Evolutionary conservation across 345 rosid species (phyloP), one percentile per base, ranked within the genome.

Genomic region (Salix brachista): DNA sequence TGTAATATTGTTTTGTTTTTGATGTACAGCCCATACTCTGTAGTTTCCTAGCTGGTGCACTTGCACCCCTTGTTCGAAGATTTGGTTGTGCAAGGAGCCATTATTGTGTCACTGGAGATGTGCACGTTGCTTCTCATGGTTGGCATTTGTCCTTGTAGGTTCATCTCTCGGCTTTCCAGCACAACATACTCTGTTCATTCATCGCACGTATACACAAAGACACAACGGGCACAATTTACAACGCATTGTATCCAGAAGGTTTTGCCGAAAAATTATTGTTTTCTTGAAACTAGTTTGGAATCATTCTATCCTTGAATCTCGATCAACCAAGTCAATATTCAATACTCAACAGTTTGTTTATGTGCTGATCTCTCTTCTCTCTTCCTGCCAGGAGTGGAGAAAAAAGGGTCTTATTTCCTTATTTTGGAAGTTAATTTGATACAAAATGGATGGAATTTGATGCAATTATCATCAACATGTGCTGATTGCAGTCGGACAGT

Each of bases 81-180:
- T 14, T 58, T 30, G 46, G 69, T 67, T 81, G 28, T 46, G 18
- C 18, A 70, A 71, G 52, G 41, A 52, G 60, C 32, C 52, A 78
- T 23, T 76, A 74, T 69, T 69, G 71, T 81, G 81, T 67, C 66
- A 61, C 78, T 68, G 70, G 52, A 74, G 69, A 54, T 73, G 70
- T 76, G 46, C 69, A 23, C 75, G 77, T 79, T 79, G 75, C 52
- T 78, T 28, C 72, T 79, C 67, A 28, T 79, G 78, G 86, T 84
- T 88, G 89, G 83, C 88, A 82, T 84, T 81, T 86, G 87, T 83
- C 85, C 75, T 84, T 83, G 85, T 81, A 68, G 54, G 61, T 34
- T 50, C 50, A 74, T 82, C 79, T 74, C 73, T 74, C 69, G 73
- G 80, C 86, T 85, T 86, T 88, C 83, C 91, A 86, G 86, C 88